Evolutionary conservation across 441 rosid species (phyloP).

Genomic region (Rhodomyrtus psidioides): DNA sequence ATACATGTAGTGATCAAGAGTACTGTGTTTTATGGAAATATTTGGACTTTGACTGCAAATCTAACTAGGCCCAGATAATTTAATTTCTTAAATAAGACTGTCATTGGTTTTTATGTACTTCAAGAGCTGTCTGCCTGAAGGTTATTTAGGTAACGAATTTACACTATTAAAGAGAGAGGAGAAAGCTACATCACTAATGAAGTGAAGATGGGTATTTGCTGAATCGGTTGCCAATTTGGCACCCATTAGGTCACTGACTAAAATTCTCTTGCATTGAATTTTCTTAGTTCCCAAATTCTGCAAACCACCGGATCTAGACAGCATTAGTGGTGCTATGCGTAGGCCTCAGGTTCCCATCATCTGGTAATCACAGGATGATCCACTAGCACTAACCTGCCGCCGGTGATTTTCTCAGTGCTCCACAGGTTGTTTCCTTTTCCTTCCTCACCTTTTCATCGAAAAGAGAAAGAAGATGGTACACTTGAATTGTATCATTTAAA

Average conservation of each 20-base stretch:
- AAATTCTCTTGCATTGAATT: not conserved
- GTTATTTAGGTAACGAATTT: not conserved
- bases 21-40: not conserved
- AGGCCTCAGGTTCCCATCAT: not conserved
- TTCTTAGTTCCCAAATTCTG: not conserved
- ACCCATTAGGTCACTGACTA: too few species aligned
- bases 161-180: not conserved
- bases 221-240: not conserved
- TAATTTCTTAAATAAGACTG: not conserved
- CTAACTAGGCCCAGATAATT: not conserved
- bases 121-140: not conserved
- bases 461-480: not conserved
- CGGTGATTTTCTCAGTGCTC: not conserved
- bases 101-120: not conserved
- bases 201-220: not conserved
- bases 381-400: not conserved
- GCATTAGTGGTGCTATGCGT: not conserved
- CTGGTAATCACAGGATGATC: not conserved
- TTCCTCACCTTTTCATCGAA: not conserved
- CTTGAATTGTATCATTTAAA: not conserved
- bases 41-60: not conserved
- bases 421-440: not conserved
- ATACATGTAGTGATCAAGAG: not conserved
- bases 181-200: not conserved
- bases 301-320: not conserved